These are phyloP conservation scores for Apiospora kogelbergensis DNA, from an alignment of 2,329 filamentous ascomycete genomes.

Conservation along the genomic window DNA sequence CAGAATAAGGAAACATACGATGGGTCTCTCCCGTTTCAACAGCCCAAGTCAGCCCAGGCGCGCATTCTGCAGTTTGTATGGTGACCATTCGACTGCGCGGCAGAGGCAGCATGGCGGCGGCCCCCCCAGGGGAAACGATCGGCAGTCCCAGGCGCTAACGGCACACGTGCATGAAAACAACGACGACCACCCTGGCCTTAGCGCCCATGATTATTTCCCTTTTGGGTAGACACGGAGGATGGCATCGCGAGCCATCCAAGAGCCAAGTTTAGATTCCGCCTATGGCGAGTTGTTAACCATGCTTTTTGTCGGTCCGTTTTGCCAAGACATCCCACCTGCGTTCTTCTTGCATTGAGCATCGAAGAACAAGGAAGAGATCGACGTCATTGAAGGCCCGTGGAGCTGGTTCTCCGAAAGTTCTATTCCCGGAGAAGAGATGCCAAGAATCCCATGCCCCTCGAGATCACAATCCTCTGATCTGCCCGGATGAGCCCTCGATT, in stretches of 20 bases:
- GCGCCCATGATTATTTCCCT: not conserved
- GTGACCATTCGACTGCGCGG: not conserved
- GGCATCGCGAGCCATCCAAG: not conserved
- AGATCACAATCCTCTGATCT: not conserved
- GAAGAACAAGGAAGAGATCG: not conserved
- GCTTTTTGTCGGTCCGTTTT: not conserved
- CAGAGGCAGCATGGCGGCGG: not conserved
- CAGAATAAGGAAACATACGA: not conserved
- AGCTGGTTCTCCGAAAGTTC: not conserved
- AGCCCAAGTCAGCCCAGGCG: not conserved
- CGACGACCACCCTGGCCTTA: not conserved
- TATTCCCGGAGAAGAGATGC: not conserved
- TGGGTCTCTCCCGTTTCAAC: not conserved
- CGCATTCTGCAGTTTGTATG: not conserved
- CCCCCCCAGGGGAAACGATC: not conserved
- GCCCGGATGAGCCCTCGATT: not conserved
- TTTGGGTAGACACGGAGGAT: not conserved
- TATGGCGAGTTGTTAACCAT: not conserved
- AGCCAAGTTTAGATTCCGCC: not conserved
- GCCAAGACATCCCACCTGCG: not conserved
- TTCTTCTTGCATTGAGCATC: not conserved
- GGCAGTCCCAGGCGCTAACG: slow-evolving; percentile 1
- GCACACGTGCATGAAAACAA: not conserved
- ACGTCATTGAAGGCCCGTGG: not conserved
- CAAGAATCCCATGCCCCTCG: not conserved